Evolutionary conservation across 1,284 basidiomycete genomes (phyloP).

Genomic region (Malassezia japonica): DNA sequence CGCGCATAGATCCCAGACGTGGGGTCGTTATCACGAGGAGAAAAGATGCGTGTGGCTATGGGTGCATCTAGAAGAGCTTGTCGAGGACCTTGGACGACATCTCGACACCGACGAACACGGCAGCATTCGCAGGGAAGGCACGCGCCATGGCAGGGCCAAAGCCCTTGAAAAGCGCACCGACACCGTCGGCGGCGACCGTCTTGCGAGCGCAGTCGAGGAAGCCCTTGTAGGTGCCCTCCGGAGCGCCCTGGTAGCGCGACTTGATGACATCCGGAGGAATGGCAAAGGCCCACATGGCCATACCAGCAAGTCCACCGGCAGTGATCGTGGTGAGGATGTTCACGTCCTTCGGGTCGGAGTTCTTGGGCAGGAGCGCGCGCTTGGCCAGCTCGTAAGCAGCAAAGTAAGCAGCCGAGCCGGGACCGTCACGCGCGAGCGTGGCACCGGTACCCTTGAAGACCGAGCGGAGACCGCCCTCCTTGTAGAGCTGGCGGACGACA

Average conservation of each 20-base stretch:
- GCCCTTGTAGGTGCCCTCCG: constrained; percentile 86
- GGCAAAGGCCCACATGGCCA: constrained; percentile 63
- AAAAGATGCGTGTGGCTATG: too few species aligned
- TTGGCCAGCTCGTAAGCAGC: constrained; percentile 93
- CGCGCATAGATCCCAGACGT: too few species aligned
- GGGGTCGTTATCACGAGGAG: too few species aligned
- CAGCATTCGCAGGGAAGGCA: constrained; percentile 74
- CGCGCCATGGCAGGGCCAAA: constrained; percentile 79
- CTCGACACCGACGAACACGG: constrained; percentile 83
- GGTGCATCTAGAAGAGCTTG: too few species aligned
- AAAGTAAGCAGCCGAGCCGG: constrained; percentile 94
- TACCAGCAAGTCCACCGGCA: constrained; percentile 86
- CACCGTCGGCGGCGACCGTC: constrained; percentile 83
- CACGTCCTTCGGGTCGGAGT: constrained; percentile 66
- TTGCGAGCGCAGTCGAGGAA: constrained; percentile 85
- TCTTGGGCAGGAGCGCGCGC: constrained; percentile 64
- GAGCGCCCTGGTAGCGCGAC: constrained; percentile 92
- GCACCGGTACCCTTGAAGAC: constrained; percentile 88
- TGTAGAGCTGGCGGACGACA: constrained; percentile 82
- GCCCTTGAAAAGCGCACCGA: constrained; percentile 85
- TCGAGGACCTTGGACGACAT: constrained; percentile 64
- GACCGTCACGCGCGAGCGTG: constrained; percentile 86
- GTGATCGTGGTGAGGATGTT: constrained; percentile 79
- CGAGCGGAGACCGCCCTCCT: constrained; percentile 81
- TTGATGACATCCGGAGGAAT: constrained; percentile 57